Conservation (phyloP, 2,329 filamentous ascomycete genomes). For the Claviceps maximensis region DNA sequence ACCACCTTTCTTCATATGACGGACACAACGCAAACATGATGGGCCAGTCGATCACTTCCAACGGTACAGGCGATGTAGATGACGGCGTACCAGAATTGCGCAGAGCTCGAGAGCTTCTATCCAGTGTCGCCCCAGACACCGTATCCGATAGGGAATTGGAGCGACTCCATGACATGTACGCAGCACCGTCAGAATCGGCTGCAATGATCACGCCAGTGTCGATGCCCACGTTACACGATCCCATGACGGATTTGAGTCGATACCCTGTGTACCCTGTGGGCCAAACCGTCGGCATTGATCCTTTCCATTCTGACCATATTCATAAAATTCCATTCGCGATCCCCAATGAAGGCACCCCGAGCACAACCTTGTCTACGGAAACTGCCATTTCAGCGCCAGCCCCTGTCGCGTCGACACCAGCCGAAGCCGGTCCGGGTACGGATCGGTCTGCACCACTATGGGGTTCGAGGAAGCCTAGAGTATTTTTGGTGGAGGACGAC, state of each 20-base stretch:
- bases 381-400: slow-evolving; percentile 9
- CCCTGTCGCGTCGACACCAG: slow-evolving; percentile 8
- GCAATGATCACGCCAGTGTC: slow-evolving; percentile 26
- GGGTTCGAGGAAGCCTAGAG: slow-evolving; percentile 55
- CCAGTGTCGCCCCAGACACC: slow-evolving; percentile 36
- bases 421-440: slow-evolving; percentile 13
- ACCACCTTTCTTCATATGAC: slow-evolving; percentile 36
- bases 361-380: slow-evolving; percentile 25
- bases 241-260: slow-evolving; percentile 39
- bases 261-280: slow-evolving; percentile 83
- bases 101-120: slow-evolving; percentile 42
- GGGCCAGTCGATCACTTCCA: slow-evolving; percentile 19
- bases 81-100: slow-evolving; percentile 40
- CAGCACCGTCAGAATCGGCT: slow-evolving; percentile 40
- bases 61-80: slow-evolving; percentile 30
- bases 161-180: slow-evolving; percentile 40
- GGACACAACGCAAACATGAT: slow-evolving; percentile 25
- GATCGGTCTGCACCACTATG: slow-evolving; percentile 33
- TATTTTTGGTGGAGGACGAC: slow-evolving; percentile 81
- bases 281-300: slow-evolving; percentile 82
- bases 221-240: slow-evolving; percentile 38
- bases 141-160: slow-evolving; percentile 42
- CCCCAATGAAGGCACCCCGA: slow-evolving; percentile 40
- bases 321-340: slow-evolving; percentile 81
- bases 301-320: slow-evolving; percentile 87